Evolutionary conservation across 768 basidiomycete species (phyloP).

Genomic region (Myochromella boudieri): DNA sequence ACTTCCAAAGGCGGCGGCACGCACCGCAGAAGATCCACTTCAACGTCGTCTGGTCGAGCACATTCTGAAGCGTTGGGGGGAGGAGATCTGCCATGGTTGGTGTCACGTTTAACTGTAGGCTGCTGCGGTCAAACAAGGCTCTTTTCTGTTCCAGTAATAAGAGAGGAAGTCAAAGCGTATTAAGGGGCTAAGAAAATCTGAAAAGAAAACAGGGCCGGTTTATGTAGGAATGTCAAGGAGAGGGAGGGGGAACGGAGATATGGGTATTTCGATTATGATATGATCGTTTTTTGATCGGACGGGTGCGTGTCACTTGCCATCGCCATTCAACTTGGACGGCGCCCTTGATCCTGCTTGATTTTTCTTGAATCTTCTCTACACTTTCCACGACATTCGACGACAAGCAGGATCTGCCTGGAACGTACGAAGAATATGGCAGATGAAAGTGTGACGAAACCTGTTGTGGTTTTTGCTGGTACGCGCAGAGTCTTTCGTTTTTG

Average conservation of each 20-base stretch:
- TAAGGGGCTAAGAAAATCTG: too few species aligned
- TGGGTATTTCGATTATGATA: neutral
- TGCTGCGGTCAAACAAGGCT: too few species aligned
- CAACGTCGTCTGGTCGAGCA: slow-evolving; percentile 87
- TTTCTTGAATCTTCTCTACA: slow-evolving; percentile 13
- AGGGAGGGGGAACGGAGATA: neutral
- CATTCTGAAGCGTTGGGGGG: slow-evolving; percentile 87
- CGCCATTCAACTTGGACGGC: slow-evolving; percentile 10
- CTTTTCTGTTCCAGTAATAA: too few species aligned
- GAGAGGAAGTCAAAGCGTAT: too few species aligned
- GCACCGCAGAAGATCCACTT: slow-evolving; percentile 99
- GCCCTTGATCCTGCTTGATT: slow-evolving; percentile 7
- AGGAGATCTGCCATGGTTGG: slow-evolving; percentile 60
- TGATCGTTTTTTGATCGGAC: slow-evolving; percentile 5
- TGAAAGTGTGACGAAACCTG: slow-evolving; percentile 18
- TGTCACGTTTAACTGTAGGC: too few species aligned
- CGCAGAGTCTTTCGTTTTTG: neutral
- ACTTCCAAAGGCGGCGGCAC: too few species aligned
- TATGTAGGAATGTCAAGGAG: neutral
- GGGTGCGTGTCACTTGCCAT: slow-evolving; percentile 1
- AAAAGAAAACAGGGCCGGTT: too few species aligned
- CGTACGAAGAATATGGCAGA: slow-evolving; percentile 27
- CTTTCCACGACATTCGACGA: too few species aligned
- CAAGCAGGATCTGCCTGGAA: too few species aligned
- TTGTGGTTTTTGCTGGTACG: slow-evolving; percentile 38